phyloP scores from a whole-genome alignment of 306 rosid genomes.

The Arachis hypogaea region DNA sequence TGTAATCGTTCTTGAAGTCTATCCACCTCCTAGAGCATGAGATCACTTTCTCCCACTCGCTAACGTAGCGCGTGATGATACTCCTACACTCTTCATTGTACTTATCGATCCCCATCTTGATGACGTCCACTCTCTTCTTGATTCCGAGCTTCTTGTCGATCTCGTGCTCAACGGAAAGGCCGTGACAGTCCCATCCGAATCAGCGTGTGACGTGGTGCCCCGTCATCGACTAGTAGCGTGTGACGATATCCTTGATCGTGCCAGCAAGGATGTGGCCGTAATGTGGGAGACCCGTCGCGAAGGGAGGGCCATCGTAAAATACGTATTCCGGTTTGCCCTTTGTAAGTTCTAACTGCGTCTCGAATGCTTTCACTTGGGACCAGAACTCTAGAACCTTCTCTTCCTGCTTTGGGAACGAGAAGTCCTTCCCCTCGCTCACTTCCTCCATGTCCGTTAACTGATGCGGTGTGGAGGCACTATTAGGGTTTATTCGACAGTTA shows the following conservation, averaged over 20 bases:
- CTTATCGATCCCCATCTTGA: slow-evolving; percentile 73
- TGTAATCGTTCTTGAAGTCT: slow-evolving; percentile 80
- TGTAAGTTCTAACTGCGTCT: slow-evolving; percentile 69
- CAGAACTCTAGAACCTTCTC: slow-evolving; percentile 69
- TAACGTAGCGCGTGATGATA: slow-evolving; percentile 83
- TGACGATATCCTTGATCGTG: slow-evolving; percentile 91
- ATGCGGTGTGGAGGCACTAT: neutral
- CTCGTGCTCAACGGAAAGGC: slow-evolving; percentile 90
- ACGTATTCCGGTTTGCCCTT: slow-evolving; percentile 70
- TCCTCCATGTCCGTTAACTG: slow-evolving; percentile 60
- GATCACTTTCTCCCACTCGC: slow-evolving; percentile 76
- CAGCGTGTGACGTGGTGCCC: slow-evolving; percentile 97
- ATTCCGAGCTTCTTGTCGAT: slow-evolving; percentile 75
- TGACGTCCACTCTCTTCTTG: slow-evolving; percentile 73
- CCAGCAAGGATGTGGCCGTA: slow-evolving; percentile 97
- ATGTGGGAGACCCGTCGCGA: slow-evolving; percentile 98
- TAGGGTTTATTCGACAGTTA: too few species aligned
- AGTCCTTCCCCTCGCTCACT: slow-evolving; percentile 86
- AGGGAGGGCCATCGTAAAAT: slow-evolving; percentile 96
- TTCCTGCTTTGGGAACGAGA: slow-evolving; percentile 77
- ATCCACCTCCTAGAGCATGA: slow-evolving; percentile 89
- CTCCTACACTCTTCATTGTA: slow-evolving; percentile 92
- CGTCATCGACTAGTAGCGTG: slow-evolving; percentile 82
- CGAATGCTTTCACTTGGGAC: slow-evolving; percentile 77
- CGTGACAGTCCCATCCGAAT: slow-evolving; percentile 99